These are phyloP conservation scores for Climacium dendroides DNA, from an alignment of 225 moss, liverwort and hornwort genomes.

Conservation along the genomic window DNA sequence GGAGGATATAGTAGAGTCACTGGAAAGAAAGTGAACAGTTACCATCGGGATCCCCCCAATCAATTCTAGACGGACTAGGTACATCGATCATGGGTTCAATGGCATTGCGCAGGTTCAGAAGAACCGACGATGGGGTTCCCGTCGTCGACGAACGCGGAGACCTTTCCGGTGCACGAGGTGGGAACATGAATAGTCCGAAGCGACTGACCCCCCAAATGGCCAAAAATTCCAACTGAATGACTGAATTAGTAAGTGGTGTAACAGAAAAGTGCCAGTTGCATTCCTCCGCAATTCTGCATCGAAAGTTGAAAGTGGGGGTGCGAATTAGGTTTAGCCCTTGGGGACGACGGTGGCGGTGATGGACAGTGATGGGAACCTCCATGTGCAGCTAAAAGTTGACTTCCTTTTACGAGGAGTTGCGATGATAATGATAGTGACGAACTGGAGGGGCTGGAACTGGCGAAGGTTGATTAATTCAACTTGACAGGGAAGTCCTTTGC, in stretches of 20 bases:
- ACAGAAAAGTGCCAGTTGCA: background rate
- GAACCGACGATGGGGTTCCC: background rate
- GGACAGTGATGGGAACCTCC: background rate
- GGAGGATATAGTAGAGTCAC: background rate
- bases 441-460: background rate
- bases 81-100: background rate
- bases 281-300: background rate
- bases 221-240: background rate
- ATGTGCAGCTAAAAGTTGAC: background rate
- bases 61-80: background rate
- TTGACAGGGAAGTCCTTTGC: background rate
- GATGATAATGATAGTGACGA: background rate
- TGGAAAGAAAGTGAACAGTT: background rate
- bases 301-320: background rate
- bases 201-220: background rate
- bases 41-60: background rate
- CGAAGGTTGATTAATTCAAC: background rate
- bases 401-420: background rate
- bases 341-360: background rate
- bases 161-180: background rate
- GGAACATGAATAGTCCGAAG: background rate
- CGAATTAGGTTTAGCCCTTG: background rate
- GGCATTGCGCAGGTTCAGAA: background rate
- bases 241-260: background rate
- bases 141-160: background rate